These are phyloP conservation scores for Oxytropis ochrocephala DNA, from an alignment of 306 rosid genomes.

Conservation along the genomic window DNA sequence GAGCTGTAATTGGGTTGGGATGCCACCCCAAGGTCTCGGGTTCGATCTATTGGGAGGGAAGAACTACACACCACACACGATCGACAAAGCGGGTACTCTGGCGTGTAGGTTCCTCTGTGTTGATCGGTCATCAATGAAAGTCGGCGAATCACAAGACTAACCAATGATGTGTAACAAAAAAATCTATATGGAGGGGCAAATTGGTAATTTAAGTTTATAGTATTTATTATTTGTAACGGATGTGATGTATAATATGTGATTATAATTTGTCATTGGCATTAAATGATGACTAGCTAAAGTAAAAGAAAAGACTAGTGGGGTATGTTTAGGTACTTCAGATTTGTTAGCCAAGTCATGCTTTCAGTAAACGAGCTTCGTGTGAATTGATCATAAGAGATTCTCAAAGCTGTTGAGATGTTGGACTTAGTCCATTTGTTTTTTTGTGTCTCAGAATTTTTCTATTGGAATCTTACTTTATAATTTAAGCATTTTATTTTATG, in stretches of 20 bases:
- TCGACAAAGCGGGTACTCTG: no score
- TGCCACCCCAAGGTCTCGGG: no score
- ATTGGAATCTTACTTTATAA: constrained; percentile 35
- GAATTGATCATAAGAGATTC: constrained; percentile 51
- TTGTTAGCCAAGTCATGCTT: constrained; percentile 49
- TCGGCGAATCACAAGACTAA: no score
- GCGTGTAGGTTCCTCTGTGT: no score
- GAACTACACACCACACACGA: no score
- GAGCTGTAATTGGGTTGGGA: no score
- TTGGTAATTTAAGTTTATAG: no score
- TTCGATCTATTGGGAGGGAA: no score
- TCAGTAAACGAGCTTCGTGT: constrained; percentile 46
- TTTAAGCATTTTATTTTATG: constrained; percentile 21
- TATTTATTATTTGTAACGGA: neutral
- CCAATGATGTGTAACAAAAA: no score
- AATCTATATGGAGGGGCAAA: no score
- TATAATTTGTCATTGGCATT: constrained; percentile 26
- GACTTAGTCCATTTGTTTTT: constrained; percentile 40
- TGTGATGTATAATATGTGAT: neutral
- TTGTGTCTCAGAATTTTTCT: constrained; percentile 27
- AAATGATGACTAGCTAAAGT: constrained; percentile 34
- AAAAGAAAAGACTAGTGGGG: constrained; percentile 44
- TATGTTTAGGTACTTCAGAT: constrained; percentile 49
- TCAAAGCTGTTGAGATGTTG: constrained; percentile 43
- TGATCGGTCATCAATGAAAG: no score